These are phyloP conservation scores for Zoysia matrella DNA, from an alignment of 202 grass and related monocot species.

Conservation along the genomic window DNA sequence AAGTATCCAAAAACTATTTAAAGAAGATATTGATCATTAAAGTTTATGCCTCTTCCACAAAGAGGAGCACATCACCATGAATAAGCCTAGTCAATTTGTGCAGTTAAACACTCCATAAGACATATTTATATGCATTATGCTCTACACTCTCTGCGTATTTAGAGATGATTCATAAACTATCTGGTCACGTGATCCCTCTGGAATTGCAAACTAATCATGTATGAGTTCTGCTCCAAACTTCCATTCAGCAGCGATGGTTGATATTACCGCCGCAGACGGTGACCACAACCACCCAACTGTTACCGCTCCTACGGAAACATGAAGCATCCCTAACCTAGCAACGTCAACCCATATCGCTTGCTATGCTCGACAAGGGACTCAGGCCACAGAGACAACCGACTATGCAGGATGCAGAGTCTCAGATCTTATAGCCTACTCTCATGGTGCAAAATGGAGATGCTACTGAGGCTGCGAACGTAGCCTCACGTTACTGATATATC, in stretches of 20 bases:
- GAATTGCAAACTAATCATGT: background rate
- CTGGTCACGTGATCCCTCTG: background rate
- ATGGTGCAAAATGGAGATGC: background rate
- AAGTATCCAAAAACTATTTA: background rate
- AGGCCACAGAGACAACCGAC: background rate
- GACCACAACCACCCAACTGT: background rate
- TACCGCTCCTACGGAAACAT: background rate
- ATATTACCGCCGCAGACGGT: background rate
- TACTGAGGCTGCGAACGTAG: background rate
- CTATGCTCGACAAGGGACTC: background rate
- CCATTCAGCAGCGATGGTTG: background rate
- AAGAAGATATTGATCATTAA: background rate
- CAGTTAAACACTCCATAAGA: background rate
- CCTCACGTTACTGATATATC: background rate
- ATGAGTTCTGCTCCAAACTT: background rate
- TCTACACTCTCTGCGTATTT: background rate
- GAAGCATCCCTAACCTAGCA: conserved; percentile 5
- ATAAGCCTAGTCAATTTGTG: background rate
- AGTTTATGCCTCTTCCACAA: conserved; percentile 1
- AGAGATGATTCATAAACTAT: background rate
- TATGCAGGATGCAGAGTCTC: background rate
- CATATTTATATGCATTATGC: background rate
- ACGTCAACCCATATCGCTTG: background rate
- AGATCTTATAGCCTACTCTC: background rate
- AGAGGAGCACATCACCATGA: background rate